These are phyloP conservation scores for Gamarada debralockiae DNA, from an alignment of 495 filamentous ascomycete genomes.

Conservation along the genomic window DNA sequence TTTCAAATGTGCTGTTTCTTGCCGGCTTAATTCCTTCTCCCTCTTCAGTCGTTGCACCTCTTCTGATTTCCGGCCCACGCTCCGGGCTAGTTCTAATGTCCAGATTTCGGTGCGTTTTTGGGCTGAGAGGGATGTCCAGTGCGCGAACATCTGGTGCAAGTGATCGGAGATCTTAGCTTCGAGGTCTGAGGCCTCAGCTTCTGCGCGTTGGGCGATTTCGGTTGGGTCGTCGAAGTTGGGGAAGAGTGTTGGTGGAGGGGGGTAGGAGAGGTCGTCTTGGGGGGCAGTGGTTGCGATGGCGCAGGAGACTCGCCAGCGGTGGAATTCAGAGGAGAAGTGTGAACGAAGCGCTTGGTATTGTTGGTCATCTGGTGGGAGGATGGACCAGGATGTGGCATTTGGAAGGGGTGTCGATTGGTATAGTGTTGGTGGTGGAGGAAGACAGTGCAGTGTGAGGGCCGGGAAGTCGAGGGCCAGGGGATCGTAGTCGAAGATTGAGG, in stretches of 20 bases:
- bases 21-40: slow-evolving; percentile 56
- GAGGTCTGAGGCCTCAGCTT: slow-evolving; percentile 35
- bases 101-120: slow-evolving; percentile 61
- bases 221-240: slow-evolving; percentile 15
- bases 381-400: slow-evolving; percentile 67
- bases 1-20: slow-evolving; percentile 71
- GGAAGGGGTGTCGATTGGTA: slow-evolving; percentile 68
- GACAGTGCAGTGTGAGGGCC: slow-evolving; percentile 72
- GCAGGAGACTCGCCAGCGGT: slow-evolving; percentile 50
- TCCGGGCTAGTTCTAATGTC: slow-evolving; percentile 73
- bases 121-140: slow-evolving; percentile 60
- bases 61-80: slow-evolving; percentile 64
- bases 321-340: slow-evolving; percentile 61
- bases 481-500: slow-evolving; percentile 73
- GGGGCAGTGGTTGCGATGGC: slow-evolving; percentile 21
- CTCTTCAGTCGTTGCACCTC: slow-evolving; percentile 59
- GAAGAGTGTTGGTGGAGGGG: slow-evolving; percentile 25
- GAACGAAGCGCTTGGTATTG: slow-evolving; percentile 67
- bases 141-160: slow-evolving; percentile 61
- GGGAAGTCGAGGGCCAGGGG: slow-evolving; percentile 77
- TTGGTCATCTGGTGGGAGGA: slow-evolving; percentile 62
- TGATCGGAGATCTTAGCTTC: slow-evolving; percentile 61
- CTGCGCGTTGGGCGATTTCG: slow-evolving; percentile 29
- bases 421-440: slow-evolving; percentile 72
- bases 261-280: slow-evolving; percentile 24